Conservation (phyloP, 192 early-diverging fungal species). For the Backusella sp. region DNA sequence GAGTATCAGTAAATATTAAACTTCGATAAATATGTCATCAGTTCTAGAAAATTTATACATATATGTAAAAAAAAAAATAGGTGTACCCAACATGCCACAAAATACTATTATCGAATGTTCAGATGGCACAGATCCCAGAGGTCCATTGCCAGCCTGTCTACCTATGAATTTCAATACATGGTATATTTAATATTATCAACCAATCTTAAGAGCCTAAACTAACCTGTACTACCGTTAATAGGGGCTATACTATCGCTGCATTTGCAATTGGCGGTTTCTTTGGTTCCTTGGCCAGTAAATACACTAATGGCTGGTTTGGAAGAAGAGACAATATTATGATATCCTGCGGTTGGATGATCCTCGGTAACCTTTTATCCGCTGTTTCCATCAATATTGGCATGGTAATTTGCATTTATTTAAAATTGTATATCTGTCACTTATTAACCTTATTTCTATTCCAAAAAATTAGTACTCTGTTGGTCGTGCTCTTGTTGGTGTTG, state of each 20-base stretch:
- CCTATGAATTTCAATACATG: slow-evolving; percentile 36
- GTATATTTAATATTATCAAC: slow-evolving; percentile 19
- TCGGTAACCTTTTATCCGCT: slow-evolving; percentile 63
- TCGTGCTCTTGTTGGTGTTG: slow-evolving; percentile 74
- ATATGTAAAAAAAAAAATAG: slow-evolving; percentile 10
- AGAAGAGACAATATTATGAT: slow-evolving; percentile 58
- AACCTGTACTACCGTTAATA: slow-evolving; percentile 4
- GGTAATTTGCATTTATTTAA: slow-evolving; percentile 37
- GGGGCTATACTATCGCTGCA: slow-evolving; percentile 48
- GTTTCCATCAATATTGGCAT: slow-evolving; percentile 61
- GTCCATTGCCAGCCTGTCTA: slow-evolving; percentile 29
- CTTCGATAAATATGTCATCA: background rate
- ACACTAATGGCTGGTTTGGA: slow-evolving; percentile 44
- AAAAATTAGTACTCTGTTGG: slow-evolving; percentile 51
- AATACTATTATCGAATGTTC: slow-evolving; percentile 25
- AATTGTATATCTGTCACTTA: background rate
- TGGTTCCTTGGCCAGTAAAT: slow-evolving; percentile 53
- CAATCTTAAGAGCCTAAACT: background rate
- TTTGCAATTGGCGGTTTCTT: slow-evolving; percentile 56
- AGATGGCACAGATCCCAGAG: slow-evolving; percentile 9
- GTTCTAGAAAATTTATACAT: background rate
- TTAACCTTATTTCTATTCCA: background rate
- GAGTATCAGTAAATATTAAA: slow-evolving; percentile 27
- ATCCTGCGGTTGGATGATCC: slow-evolving; percentile 64
- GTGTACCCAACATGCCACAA: slow-evolving; percentile 36